Conservation (phyloP, 441 rosid genomes). For the Aleurites moluccanus region DNA sequence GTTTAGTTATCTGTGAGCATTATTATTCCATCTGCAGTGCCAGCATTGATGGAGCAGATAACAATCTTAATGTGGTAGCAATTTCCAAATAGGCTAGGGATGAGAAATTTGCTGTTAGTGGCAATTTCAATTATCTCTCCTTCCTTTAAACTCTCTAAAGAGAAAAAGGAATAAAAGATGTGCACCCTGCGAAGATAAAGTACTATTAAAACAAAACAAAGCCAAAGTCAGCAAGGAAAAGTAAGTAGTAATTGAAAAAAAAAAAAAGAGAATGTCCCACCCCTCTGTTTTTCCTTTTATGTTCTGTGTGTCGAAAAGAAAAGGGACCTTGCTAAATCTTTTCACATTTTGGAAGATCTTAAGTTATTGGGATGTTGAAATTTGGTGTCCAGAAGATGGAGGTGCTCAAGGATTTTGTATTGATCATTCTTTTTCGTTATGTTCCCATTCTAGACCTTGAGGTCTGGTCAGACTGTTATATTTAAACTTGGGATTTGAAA, state of each 20-base stretch:
- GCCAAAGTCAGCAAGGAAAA: background rate
- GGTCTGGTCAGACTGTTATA: background rate
- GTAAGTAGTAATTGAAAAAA: background rate
- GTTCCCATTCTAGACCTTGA: background rate
- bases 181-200: background rate
- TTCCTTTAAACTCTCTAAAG: background rate
- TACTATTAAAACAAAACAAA: background rate
- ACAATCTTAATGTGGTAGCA: background rate
- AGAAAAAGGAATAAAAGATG: background rate
- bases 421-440: background rate
- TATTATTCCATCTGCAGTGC: background rate
- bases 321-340: background rate
- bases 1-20: background rate
- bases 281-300: background rate
- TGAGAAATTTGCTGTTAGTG: background rate
- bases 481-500: too few species aligned
- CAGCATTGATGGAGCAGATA: background rate
- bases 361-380: background rate
- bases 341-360: background rate
- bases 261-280: background rate
- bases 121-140: background rate
- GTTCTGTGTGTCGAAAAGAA: background rate
- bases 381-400: background rate
- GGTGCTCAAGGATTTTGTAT: background rate
- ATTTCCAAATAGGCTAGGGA: background rate